Evolutionary conservation across 2,329 filamentous ascomycete species (phyloP).

Genomic region (Ophiostoma tasmaniense): DNA sequence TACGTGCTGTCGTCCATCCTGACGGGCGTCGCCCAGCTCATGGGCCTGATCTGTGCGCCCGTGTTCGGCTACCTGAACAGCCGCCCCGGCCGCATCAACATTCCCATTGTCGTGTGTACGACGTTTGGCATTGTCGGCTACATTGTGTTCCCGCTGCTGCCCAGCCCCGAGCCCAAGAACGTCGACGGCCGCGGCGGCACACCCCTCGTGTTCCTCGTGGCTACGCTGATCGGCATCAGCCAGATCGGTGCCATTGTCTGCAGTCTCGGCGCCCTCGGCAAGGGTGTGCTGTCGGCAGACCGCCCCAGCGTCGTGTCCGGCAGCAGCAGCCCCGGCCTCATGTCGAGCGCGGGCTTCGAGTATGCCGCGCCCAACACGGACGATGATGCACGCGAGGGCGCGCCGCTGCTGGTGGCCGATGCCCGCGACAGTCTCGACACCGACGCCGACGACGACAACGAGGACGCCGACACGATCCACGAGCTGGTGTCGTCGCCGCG

Average conservation of each 20-base stretch:
- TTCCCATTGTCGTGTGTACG: constrained; percentile 65
- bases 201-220: constrained; percentile 63
- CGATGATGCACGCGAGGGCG: constrained; percentile 29
- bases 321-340: constrained; percentile 21
- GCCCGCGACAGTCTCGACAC: not conserved
- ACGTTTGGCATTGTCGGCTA: constrained; percentile 72
- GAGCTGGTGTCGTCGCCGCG: constrained; percentile 10
- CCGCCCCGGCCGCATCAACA: constrained; percentile 42
- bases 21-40: constrained; percentile 79
- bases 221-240: constrained; percentile 75
- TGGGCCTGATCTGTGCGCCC: constrained; percentile 77
- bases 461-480: constrained; percentile 7
- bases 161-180: constrained; percentile 64
- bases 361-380: constrained; percentile 6
- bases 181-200: constrained; percentile 58
- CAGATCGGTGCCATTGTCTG: constrained; percentile 97
- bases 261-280: constrained; percentile 78
- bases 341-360: constrained; percentile 15
- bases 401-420: constrained; percentile 32
- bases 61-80: constrained; percentile 81
- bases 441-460: constrained; percentile 5
- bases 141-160: constrained; percentile 61
- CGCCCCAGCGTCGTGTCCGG: constrained; percentile 26
- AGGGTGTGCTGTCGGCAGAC: constrained; percentile 56
- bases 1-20: constrained; percentile 83